Base-by-base conservation (phyloP, 1,284 basidiomycete species). In the Ceratobasidium sp. region DNA sequence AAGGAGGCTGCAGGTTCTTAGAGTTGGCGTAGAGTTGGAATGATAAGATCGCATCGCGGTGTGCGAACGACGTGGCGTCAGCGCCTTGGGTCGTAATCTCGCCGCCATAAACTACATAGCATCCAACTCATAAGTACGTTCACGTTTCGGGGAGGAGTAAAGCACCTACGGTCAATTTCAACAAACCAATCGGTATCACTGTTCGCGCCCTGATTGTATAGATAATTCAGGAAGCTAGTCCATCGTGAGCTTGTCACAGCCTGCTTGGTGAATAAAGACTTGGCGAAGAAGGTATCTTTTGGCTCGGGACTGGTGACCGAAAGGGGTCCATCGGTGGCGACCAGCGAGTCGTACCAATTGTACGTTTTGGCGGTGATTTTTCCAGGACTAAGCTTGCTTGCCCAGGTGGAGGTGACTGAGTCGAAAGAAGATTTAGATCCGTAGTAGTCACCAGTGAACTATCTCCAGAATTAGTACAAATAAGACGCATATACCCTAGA, bases 1-100 rank as follows among this genome's bases (percentile, higher is more conserved):
- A 76, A 39, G 76, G 72, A 41, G 76, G 75, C 33, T 70, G 71
- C 11, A 57, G 71, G 8, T 73, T 72, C 14, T 72, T 50, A 11
- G 72, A 71, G n/a, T 39, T 56, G 11, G 75, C 76, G 69, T 77
- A 77, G 66, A 77, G 69, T 57, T 77, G 77, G 68, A 74, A 75
- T 13, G 66, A 71, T 14, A 76, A 62, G 11, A 74, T 73, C 14
- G 71, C 72, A 68, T 74, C 70, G 21, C 76, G 73, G 57, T 74
- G 71, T 0, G 71, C 72, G 68, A 76, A 77, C 9, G 74, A 71
- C 2, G 72, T 73, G 9, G 69, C 71, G 30, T 71, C 54, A 14
- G 70, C 64, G 0, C 72, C 39, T 25, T 74, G 70, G 16, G 49
- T 33, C 60, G 73, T 74, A 70, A 76, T 72, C 2, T 58, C 69